Conservation (phyloP, 257 asterid species). For the Phtheirospermum japonicum region DNA sequence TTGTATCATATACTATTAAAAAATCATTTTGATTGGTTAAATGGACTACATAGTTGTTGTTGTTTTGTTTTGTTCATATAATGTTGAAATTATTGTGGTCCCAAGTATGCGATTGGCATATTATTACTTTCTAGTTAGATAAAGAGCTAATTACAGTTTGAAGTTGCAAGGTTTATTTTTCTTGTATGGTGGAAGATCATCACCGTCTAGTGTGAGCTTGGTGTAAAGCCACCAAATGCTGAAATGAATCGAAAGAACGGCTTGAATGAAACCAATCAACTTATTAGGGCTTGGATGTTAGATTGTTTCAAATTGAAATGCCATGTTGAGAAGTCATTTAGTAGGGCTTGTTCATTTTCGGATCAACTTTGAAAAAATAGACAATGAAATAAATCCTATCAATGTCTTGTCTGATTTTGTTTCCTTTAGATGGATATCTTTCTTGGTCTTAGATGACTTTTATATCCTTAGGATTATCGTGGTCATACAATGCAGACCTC, state of each 20-base stretch:
- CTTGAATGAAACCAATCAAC: background rate
- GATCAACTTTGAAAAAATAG: background rate
- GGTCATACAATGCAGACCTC: constrained; percentile 10
- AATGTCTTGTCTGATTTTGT: background rate
- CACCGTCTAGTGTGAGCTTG: background rate
- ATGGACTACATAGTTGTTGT: no score
- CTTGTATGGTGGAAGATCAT: constrained; percentile 7
- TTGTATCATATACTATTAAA: background rate
- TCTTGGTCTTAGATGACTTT: constrained; percentile 10
- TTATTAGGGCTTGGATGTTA: background rate
- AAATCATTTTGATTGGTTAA: constrained; percentile 7
- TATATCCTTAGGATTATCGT: constrained; percentile 5
- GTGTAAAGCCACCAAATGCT: constrained; percentile 11
- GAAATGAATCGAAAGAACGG: constrained; percentile 1
- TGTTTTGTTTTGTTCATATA: no score
- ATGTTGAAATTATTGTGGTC: background rate
- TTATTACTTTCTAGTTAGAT: constrained; percentile 18
- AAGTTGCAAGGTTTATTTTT: constrained; percentile 5
- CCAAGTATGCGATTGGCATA: background rate
- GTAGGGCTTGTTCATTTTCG: constrained; percentile 11
- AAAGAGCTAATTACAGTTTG: constrained; percentile 8
- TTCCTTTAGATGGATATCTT: constrained; percentile 18
- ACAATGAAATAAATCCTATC: background rate
- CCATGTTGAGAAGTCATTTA: constrained; percentile 7
- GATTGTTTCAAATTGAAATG: constrained; percentile 18